Conservation (phyloP, 768 basidiomycete genomes). For the Boletus tomentosulus region DNA sequence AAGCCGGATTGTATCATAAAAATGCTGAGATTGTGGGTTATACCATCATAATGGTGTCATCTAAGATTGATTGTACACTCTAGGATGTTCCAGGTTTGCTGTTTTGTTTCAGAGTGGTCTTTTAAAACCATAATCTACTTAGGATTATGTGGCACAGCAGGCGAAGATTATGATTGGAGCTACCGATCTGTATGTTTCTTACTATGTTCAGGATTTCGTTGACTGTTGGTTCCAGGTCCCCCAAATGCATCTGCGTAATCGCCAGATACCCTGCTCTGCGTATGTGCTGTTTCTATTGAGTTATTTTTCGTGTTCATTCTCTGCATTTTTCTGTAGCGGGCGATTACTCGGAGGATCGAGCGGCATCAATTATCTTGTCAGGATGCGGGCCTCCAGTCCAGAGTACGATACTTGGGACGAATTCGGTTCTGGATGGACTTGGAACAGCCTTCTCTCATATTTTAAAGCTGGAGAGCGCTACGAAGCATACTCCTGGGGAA, state of each 20-base stretch:
- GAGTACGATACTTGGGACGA: constrained; percentile 20
- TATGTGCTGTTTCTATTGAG: neutral
- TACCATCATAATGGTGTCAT: neutral
- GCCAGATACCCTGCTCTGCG: constrained; percentile 1
- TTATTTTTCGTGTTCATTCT: neutral
- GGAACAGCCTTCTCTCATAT: constrained; percentile 9
- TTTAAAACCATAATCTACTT: neutral
- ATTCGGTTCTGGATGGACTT: constrained; percentile 16
- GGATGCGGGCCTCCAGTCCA: constrained; percentile 16
- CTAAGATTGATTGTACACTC: neutral
- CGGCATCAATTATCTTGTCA: constrained; percentile 15
- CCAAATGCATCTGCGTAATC: constrained; percentile 6
- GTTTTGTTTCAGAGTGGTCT: neutral
- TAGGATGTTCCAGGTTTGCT: constrained; percentile 19
- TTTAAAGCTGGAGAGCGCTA: constrained; percentile 15
- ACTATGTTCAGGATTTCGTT: neutral
- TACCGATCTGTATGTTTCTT: constrained; percentile 12
- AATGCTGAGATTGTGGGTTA: constrained; percentile 11
- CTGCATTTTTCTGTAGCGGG: constrained; percentile 2
- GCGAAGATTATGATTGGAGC: constrained; percentile 12
- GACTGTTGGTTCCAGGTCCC: constrained; percentile 8
- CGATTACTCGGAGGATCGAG: constrained; percentile 20
- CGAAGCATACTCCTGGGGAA: neutral
- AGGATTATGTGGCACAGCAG: constrained; percentile 6
- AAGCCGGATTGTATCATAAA: constrained; percentile 5